Evolutionary conservation across 129 eudicot genomes (phyloP).

Genomic region (Saposhnikovia divaricata): DNA sequence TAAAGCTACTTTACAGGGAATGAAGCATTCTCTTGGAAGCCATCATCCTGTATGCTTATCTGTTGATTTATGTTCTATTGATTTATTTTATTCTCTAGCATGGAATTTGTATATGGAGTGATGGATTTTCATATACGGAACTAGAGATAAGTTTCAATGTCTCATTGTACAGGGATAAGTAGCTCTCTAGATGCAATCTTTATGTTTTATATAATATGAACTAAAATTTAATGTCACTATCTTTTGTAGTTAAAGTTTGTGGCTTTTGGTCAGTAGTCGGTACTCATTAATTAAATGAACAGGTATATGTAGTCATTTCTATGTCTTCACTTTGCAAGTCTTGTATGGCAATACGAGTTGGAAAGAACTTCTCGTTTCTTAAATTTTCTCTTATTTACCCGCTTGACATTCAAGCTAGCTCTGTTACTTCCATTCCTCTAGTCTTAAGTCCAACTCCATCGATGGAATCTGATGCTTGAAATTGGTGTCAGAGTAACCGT

Average conservation of each 20-base stretch:
- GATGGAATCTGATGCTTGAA: background rate
- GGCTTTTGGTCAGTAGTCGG: background rate
- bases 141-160: background rate
- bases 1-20: slow-evolving; percentile 78
- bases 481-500: background rate
- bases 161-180: background rate
- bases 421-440: background rate
- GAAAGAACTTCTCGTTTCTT: background rate
- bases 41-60: slow-evolving; percentile 55
- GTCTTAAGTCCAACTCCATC: background rate
- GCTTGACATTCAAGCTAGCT: background rate
- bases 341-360: background rate
- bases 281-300: background rate
- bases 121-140: background rate
- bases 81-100: background rate
- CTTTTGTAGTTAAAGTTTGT: background rate
- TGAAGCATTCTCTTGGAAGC: slow-evolving; percentile 68
- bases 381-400: background rate
- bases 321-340: background rate
- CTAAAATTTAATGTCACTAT: too few species aligned
- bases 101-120: background rate
- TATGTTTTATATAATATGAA: too few species aligned
- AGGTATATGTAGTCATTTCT: background rate
- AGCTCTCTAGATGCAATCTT: background rate
- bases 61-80: background rate